Evolutionary conservation across 2,329 filamentous ascomycete genomes (phyloP), one percentile per base, ranked within the genome.

Genomic region (Trichoderma pleuroti): DNA sequence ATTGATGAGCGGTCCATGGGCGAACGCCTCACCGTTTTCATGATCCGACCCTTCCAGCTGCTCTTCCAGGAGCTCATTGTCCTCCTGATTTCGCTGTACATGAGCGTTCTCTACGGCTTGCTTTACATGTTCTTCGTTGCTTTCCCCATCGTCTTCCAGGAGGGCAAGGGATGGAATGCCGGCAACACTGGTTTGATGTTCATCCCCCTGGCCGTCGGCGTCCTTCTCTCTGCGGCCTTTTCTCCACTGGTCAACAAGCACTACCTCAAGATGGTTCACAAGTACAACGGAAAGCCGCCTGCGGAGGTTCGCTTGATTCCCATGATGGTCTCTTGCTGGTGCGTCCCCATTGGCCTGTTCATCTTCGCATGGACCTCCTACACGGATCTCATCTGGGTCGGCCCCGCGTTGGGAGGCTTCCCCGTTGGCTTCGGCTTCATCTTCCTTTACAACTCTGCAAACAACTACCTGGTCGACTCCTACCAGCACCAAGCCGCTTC

Each of bases 61-160:
- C 87, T 97, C 39, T 95, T 96, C 80, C 82, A 87, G 72, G 93
- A 97, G 80, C 88, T 92, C 49, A 97, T 97, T 76, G 93, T 97
- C 62, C 88, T 97, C 74, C 88, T 96, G 76, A 91, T 97, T 76
- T 89, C 90, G 0, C 74, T 97, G 2, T 97, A 97, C 84, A 97
- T 96, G 92, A 91, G 89, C 3, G 92, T 96, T 1, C 85, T 95
- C 14, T 93, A 93, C 79, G 90, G 90, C 11, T 82, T 92, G 5
- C 82, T 92, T 18, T 92, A 92, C 84, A 92, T 93, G 90, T 92
- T 92, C 84, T 92, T 92, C 82, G 85, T 92, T 71, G 90, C 90
- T 71, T 92, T 82, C 77, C 87, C 88, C 36, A 87, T 90, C 75
- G 84, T 97, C 71, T 97, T 92, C 82, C 87, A 93, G 74, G 84